These are phyloP conservation scores for Sporothrix globosa DNA, from an alignment of 2,329 filamentous ascomycete species.

Conservation along the genomic window DNA sequence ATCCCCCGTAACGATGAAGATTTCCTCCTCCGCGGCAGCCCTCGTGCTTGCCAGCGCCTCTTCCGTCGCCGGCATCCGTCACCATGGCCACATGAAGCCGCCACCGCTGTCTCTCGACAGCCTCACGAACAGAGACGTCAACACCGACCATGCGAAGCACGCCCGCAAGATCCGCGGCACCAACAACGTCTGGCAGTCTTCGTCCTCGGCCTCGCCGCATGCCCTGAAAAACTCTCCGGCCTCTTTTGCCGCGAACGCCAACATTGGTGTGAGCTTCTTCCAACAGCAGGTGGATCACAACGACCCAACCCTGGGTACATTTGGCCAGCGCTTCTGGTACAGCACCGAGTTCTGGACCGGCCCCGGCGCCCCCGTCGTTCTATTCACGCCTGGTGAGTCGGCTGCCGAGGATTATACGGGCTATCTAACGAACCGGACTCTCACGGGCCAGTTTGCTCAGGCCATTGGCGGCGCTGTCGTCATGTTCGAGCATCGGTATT, in stretches of 20 bases:
- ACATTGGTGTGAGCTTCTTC: constrained; percentile 39
- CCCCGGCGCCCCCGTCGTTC: constrained; percentile 47
- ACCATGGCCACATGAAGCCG: constrained; percentile 28
- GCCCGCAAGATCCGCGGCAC: constrained; percentile 28
- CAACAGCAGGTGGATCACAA: constrained; percentile 50
- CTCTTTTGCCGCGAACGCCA: not conserved
- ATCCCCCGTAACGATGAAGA: constrained; percentile 15
- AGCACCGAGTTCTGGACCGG: constrained; percentile 48
- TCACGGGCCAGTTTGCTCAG: constrained; percentile 47
- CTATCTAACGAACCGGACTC: constrained; percentile 54
- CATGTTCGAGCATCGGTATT: constrained; percentile 51
- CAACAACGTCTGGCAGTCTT: constrained; percentile 28
- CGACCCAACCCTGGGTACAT: constrained; percentile 48
- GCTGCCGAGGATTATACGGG: constrained; percentile 44
- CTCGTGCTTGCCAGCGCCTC: constrained; percentile 26
- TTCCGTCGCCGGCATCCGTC: constrained; percentile 19
- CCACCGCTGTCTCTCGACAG: constrained; percentile 21
- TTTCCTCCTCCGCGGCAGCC: constrained; percentile 20
- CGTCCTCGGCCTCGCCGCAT: not conserved
- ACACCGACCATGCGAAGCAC: not conserved
- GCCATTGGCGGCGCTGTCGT: constrained; percentile 48
- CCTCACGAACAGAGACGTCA: not conserved
- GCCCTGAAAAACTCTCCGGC: not conserved
- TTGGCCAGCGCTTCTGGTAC: constrained; percentile 50
- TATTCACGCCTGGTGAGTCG: constrained; percentile 49